Evolutionary conservation across 306 rosid species (phyloP).

Genomic region (Rubus parviflorus): DNA sequence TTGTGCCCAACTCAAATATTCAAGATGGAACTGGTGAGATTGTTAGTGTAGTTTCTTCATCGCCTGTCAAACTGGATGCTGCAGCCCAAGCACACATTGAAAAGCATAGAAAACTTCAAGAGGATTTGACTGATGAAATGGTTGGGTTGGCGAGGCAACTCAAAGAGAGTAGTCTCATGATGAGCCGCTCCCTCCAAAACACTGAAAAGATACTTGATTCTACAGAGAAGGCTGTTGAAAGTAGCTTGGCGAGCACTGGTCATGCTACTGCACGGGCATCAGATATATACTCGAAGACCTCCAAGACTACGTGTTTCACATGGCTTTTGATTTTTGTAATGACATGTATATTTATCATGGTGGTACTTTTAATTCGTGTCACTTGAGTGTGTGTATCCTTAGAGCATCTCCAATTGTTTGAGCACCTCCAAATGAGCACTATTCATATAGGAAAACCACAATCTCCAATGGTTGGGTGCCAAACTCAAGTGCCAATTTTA

Average conservation of each 20-base stretch:
- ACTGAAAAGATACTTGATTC: constrained; percentile 90
- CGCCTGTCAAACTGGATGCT: constrained; percentile 77
- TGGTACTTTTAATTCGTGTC: constrained; percentile 83
- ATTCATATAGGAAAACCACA: too few relatives aligned
- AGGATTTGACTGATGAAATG: constrained; percentile 95
- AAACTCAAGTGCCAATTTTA: too few relatives aligned
- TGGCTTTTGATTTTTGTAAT: constrained; percentile 74
- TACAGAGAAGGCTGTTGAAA: constrained; percentile 80
- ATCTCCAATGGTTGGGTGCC: too few relatives aligned
- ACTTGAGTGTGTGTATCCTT: constrained; percentile 26
- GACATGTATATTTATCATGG: constrained; percentile 76
- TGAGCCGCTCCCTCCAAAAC: constrained; percentile 74
- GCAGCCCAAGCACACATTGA: constrained; percentile 66
- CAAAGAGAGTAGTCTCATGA: constrained; percentile 84
- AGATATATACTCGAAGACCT: constrained; percentile 60
- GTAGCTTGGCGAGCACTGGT: constrained; percentile 85
- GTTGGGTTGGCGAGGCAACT: constrained; percentile 89
- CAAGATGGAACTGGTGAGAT: constrained; percentile 55
- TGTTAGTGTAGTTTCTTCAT: constrained; percentile 38
- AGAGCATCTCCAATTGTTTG: too few relatives aligned
- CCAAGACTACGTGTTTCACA: constrained; percentile 80
- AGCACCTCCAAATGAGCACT: too few relatives aligned
- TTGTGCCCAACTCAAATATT: constrained; percentile 50
- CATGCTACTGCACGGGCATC: constrained; percentile 73
- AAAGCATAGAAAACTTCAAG: constrained; percentile 93